A percentile compares a stretch with the other conserved stretches of the same genome.
phyloP scores from a whole-genome alignment of 805 yeast genomes.

The Sporopachydermia quercuum region DNA sequence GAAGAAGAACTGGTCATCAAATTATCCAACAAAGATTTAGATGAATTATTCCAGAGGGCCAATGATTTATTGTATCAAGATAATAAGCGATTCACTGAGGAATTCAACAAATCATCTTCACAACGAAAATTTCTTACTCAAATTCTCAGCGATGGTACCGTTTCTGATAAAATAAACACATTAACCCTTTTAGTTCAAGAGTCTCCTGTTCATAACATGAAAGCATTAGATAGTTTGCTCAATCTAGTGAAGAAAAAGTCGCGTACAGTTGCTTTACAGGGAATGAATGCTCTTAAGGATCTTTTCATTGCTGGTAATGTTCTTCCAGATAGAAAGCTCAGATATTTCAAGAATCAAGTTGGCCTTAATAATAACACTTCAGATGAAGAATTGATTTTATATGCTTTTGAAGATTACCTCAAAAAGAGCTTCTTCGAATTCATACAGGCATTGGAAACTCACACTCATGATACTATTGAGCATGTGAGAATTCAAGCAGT shows the following conservation, averaged over 20 bases:
- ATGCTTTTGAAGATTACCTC: constrained; percentile 80
- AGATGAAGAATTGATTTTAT: constrained; percentile 48
- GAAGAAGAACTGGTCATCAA: constrained; percentile 17
- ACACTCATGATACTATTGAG: constrained; percentile 83
- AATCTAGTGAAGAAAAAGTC: constrained; percentile 81
- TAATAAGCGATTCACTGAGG: constrained; percentile 54
- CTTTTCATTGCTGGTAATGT: constrained; percentile 69
- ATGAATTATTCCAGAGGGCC: constrained; percentile 50
- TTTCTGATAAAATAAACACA: constrained; percentile 90
- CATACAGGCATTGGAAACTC: constrained; percentile 58
- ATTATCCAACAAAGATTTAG: constrained; percentile 40
- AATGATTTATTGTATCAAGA: constrained; percentile 51
- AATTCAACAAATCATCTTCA: constrained; percentile 59
- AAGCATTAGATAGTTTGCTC: constrained; percentile 66
- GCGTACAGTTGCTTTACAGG: constrained; percentile 83
- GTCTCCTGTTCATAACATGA: constrained; percentile 80
- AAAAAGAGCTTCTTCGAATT: constrained; percentile 65
- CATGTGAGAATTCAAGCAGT: constrained; percentile 73
- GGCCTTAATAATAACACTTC: constrained; percentile 29
- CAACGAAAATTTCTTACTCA: constrained; percentile 82
- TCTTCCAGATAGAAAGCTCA: constrained; percentile 68
- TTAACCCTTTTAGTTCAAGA: constrained; percentile 86
- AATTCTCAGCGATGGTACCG: constrained; percentile 81
- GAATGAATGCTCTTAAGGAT: constrained; percentile 83
- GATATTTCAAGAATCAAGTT: constrained; percentile 66